Conservation (phyloP, 75 land plant species). For the Picea sitchensis region DNA sequence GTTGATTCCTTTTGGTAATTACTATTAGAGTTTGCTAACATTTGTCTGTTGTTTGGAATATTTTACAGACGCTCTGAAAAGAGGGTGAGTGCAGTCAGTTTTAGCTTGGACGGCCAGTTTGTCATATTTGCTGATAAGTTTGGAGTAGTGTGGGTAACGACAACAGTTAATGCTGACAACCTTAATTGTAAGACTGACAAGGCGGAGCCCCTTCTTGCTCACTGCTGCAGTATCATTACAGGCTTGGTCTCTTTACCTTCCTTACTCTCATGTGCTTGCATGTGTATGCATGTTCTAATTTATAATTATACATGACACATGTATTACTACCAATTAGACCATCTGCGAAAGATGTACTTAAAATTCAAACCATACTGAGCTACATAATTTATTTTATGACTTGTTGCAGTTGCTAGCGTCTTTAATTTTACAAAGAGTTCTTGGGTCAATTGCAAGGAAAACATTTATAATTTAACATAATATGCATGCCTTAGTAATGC, state of each 20-base stretch:
- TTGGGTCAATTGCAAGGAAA: neutral
- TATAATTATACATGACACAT: neutral
- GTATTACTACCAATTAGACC: neutral
- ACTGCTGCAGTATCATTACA: constrained; percentile 97
- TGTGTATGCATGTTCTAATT: neutral
- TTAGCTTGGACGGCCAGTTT: constrained; percentile 61
- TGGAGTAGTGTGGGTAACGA: constrained; percentile 77
- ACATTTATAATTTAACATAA: neutral
- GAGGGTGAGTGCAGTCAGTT: constrained; percentile 77
- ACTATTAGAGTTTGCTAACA: neutral
- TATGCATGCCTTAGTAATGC: neutral
- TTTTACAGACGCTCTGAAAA: constrained; percentile 67
- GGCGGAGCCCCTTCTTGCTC: constrained; percentile 70
- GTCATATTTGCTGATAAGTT: constrained; percentile 91
- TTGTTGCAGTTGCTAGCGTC: neutral
- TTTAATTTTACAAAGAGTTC: neutral
- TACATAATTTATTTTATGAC: neutral
- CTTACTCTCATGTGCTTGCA: neutral
- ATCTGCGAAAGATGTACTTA: neutral
- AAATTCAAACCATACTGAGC: neutral
- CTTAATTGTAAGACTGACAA: constrained; percentile 21
- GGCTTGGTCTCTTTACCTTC: constrained; percentile 45
- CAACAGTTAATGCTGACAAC: constrained; percentile 18
- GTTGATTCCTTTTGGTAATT: neutral
- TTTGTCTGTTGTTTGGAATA: neutral